Percentiles rank a stretch among this genome's conserved stretches.
Conservation (phyloP, 306 rosid species). For the Comarum palustre region DNA sequence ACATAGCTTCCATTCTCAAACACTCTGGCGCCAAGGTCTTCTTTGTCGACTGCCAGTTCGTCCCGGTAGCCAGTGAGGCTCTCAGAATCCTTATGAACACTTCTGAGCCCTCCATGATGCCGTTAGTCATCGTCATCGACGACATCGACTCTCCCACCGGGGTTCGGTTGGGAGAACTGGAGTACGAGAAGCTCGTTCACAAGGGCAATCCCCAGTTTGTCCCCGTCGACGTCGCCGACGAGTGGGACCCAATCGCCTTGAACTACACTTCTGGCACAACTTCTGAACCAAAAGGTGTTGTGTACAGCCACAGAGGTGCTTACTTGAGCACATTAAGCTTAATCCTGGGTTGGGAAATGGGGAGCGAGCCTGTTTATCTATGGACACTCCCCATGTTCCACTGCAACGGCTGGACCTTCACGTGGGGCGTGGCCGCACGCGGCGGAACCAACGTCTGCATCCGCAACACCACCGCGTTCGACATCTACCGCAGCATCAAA, state of each 20-base stretch:
- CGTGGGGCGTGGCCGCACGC: slow-evolving; percentile 91
- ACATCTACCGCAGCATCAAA: slow-evolving; percentile 53
- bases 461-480: slow-evolving; percentile 45
- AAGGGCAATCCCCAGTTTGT: slow-evolving; percentile 41
- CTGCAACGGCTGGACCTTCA: slow-evolving; percentile 96
- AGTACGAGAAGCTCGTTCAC: slow-evolving; percentile 60
- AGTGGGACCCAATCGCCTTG: slow-evolving; percentile 70
- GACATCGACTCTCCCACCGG: slow-evolving; percentile 75
- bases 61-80: slow-evolving; percentile 51
- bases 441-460: slow-evolving; percentile 84
- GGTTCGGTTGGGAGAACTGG: slow-evolving; percentile 57
- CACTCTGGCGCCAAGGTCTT: slow-evolving; percentile 76
- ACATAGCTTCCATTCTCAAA: slow-evolving; percentile 64
- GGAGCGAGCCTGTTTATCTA: slow-evolving; percentile 59
- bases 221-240: slow-evolving; percentile 37
- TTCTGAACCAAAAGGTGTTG: slow-evolving; percentile 83
- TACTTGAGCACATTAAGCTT: slow-evolving; percentile 71
- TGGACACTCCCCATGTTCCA: slow-evolving; percentile 98
- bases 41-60: slow-evolving; percentile 69
- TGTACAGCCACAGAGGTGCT: slow-evolving; percentile 87
- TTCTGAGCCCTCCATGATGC: slow-evolving; percentile 28
- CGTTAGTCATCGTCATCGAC: slow-evolving; percentile 70
- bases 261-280: slow-evolving; percentile 96
- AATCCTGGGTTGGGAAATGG: slow-evolving; percentile 79
- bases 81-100: slow-evolving; percentile 36